Base-by-base conservation (phyloP, 192 early-diverging fungal genomes). In the Fimicolochytrium jonesii region DNA sequence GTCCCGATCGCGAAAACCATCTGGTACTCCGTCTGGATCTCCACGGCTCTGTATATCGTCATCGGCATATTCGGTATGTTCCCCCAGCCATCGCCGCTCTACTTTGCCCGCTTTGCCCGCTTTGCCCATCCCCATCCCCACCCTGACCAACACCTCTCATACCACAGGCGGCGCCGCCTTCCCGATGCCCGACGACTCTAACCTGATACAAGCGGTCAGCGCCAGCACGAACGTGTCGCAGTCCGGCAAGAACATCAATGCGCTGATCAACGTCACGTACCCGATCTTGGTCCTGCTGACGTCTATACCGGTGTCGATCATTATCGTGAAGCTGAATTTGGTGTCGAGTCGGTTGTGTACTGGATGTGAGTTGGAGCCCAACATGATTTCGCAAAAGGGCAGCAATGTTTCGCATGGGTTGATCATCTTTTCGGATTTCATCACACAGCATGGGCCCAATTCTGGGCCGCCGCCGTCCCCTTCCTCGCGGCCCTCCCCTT, bases 291-390 rank as follows among this genome's bases (percentile, higher is more conserved):
- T 70, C 71, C 58, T 80, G 72, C 43, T 88, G 43, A 84, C 88
- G 6, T 85, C 83, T 9, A 88, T 90, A 56, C 87, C 88, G 0
- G 84, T 88, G 20, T 78, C 77, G 28, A 86, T 85, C 18, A 87
- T 90, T 53, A 80, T 90, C 32, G 69, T 87, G n/a, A 72, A 77
- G 34, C 56, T 82, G 31, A 82, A 84, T 56, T 31, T 88, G 42
- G 49, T 84, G 17, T 78, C 77, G 31, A 65, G 72, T 59, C 59
- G 76, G 33, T 25, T 81, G 6, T 74, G 82, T 55, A 66, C 59
- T 32, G 69, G 70, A 68, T 43, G 73, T 80, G 59, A 48, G 28
- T 51, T n/a, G n/a, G n/a, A n/a, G n/a, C n/a, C n/a, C n/a, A n/a
- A n/a, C n/a, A n/a, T n/a, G n/a, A n/a, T n/a, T n/a, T n/a, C n/a